phyloP scores from a whole-genome alignment of 169 alveolate species.

The Plasmodium berghei region DNA sequence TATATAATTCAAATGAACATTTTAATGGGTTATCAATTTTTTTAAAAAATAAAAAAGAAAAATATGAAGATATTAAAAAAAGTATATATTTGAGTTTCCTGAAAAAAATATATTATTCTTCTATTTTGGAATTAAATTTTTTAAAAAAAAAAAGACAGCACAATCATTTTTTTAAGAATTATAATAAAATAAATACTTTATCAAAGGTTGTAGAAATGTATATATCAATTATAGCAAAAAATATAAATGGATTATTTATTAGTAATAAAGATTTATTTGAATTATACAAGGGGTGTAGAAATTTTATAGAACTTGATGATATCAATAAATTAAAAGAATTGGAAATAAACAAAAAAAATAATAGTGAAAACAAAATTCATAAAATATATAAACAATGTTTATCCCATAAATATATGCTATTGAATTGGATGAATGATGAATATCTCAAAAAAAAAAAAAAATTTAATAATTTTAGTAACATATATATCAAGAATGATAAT shows the following conservation, averaged over 20 bases:
- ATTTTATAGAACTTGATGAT: background rate
- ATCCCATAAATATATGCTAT: slow-evolving; percentile 40
- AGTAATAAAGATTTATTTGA: background rate
- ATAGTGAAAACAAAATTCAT: background rate
- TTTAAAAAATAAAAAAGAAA: slow-evolving; percentile 13
- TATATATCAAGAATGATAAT: background rate
- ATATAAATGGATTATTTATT: background rate
- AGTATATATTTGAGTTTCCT: background rate
- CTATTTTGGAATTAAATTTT: no score
- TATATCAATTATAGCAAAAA: background rate
- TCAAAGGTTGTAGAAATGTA: background rate
- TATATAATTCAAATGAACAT: slow-evolving; percentile 43
- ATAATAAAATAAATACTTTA: background rate
- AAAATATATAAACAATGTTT: slow-evolving; percentile 19
- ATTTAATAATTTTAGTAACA: no score
- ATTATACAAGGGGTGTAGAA: background rate
- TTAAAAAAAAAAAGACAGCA: no score
- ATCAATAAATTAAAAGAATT: background rate
- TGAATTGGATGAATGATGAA: slow-evolving; percentile 17
- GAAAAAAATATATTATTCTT: background rate
- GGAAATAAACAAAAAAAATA: background rate
- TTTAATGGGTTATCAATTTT: slow-evolving; percentile 43
- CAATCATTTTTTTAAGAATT: no score
- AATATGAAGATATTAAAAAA: slow-evolving; percentile 4
- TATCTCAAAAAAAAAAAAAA: background rate